These are phyloP conservation scores for Cryptococcus amylolentus DNA, from an alignment of 1,284 basidiomycete genomes.

Conservation along the genomic window DNA sequence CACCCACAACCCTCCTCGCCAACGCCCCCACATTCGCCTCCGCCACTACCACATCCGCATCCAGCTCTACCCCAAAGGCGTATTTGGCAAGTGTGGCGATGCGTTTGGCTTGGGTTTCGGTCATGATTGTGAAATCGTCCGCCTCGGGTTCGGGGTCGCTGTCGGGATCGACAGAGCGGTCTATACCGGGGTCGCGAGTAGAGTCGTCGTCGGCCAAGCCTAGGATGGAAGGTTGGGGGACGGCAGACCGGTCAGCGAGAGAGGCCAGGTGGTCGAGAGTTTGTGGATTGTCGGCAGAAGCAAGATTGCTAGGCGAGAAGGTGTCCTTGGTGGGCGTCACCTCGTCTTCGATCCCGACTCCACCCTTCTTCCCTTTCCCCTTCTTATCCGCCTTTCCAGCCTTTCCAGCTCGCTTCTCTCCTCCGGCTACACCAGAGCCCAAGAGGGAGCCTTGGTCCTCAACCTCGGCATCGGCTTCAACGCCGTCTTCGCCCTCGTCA, in stretches of 20 bases:
- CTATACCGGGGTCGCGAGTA: not conserved
- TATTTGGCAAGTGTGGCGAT: conserved; percentile 75
- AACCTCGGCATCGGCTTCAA: conserved; percentile 4
- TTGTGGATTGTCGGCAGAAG: not conserved
- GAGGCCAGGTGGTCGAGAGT: not conserved
- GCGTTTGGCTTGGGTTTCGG: conserved; percentile 77
- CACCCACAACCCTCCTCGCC: conserved; percentile 76
- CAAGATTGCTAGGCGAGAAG: not conserved
- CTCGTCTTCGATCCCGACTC: not conserved
- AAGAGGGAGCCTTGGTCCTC: not conserved
- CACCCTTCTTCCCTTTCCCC: not conserved
- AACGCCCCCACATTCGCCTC: conserved; percentile 84
- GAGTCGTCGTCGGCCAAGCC: too few species aligned
- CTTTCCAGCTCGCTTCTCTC: not conserved
- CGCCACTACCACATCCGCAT: conserved; percentile 82
- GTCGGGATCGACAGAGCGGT: not conserved
- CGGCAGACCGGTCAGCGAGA: not conserved
- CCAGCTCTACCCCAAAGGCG: conserved; percentile 82
- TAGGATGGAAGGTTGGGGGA: not conserved
- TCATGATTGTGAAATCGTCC: conserved; percentile 95
- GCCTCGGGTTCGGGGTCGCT: conserved; percentile 55
- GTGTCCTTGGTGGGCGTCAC: not conserved
- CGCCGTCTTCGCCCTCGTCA: not conserved
- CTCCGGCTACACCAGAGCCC: too few species aligned
- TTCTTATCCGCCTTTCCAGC: not conserved